Evolutionary conservation across 75 land plant genomes (phyloP).

Genomic region (Cunninghamia lanceolata): DNA sequence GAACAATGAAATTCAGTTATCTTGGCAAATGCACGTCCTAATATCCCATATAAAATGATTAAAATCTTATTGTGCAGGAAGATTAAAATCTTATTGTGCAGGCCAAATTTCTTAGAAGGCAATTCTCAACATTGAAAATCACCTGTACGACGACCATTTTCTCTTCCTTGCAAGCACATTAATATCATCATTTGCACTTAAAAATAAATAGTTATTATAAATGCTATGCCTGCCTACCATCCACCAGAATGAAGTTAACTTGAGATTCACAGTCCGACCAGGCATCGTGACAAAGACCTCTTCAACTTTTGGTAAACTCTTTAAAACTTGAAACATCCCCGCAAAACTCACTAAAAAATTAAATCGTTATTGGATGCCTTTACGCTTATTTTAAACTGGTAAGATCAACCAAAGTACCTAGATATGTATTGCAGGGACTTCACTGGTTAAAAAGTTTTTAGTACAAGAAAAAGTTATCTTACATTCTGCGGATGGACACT

Average conservation of each 20-base stretch:
- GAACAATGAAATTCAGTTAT: not conserved
- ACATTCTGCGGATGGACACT: not conserved
- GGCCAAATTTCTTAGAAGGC: not conserved
- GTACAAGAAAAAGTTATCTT: not conserved
- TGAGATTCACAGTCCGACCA: not conserved
- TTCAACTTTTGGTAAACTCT: not conserved
- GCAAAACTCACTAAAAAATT: not conserved
- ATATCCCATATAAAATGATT: not conserved
- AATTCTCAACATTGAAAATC: not conserved
- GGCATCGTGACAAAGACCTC: not conserved
- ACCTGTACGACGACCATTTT: not conserved
- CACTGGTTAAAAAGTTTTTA: not conserved
- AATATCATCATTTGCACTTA: not conserved
- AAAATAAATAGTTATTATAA: not conserved
- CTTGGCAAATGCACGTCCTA: not conserved
- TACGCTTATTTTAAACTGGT: not conserved
- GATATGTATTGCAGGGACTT: not conserved
- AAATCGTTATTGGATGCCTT: not conserved
- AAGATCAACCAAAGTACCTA: not conserved
- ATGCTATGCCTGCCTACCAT: not conserved
- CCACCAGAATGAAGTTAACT: not conserved
- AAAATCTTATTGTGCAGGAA: not conserved
- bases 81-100: not conserved
- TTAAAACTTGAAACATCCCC: not conserved
- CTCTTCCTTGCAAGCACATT: not conserved